Evolutionary conservation across 2,329 filamentous ascomycete genomes (phyloP).

Genomic region (Podosphaera xanthii): DNA sequence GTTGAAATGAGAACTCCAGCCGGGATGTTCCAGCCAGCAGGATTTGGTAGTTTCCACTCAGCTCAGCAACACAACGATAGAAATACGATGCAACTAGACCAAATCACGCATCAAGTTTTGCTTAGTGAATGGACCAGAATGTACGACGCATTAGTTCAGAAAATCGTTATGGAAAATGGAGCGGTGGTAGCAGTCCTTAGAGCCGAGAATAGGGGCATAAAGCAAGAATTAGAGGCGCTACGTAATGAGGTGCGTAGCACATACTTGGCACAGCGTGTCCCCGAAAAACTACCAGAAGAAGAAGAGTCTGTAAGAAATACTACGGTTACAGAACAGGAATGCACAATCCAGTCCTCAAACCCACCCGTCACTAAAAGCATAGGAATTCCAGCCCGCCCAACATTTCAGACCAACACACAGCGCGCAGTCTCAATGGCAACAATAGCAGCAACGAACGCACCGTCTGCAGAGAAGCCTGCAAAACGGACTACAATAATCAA

Average conservation of each 20-base stretch:
- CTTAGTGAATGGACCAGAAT: not conserved
- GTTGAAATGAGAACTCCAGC: no score
- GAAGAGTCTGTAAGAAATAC: not conserved
- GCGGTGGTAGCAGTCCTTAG: not conserved
- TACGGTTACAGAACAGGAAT: not conserved
- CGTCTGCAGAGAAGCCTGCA: not conserved
- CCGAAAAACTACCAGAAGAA: not conserved
- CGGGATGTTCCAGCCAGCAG: no score
- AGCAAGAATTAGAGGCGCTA: not conserved
- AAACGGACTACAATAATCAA: not conserved
- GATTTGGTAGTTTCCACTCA: no score
- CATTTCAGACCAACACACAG: not conserved
- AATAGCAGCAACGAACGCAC: not conserved
- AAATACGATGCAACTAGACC: no score
- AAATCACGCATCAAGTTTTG: not conserved
- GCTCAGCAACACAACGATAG: no score
- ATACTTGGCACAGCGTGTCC: not conserved
- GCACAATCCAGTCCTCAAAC: not conserved
- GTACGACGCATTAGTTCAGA: not conserved
- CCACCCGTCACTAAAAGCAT: not conserved
- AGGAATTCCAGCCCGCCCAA: not conserved
- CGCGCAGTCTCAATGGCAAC: not conserved
- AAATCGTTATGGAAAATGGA: not conserved
- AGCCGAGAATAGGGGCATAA: not conserved
- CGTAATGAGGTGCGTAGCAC: not conserved